These are phyloP conservation scores for Macrotyloma uniflorum DNA, from an alignment of 306 rosid species.

Conservation along the genomic window DNA sequence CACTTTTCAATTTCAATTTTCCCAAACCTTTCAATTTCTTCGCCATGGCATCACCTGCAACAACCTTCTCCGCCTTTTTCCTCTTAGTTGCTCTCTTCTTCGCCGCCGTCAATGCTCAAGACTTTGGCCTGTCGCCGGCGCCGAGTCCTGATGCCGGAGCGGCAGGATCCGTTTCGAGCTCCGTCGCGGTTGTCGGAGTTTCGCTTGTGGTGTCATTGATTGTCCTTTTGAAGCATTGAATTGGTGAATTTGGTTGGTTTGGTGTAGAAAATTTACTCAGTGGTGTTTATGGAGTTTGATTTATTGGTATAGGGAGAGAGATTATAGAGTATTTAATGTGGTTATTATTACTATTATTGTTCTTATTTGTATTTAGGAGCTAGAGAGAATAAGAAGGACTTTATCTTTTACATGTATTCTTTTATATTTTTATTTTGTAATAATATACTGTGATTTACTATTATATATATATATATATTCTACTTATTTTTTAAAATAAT, in stretches of 20 bases:
- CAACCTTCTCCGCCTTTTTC: not conserved
- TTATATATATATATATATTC: too few relatives aligned
- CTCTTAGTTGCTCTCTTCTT: slow-evolving; percentile 32
- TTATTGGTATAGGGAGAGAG: not conserved
- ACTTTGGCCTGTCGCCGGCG: slow-evolving; percentile 33
- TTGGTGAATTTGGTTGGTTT: not conserved
- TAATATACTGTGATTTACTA: too few relatives aligned
- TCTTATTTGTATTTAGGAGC: slow-evolving; percentile 30
- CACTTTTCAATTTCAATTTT: not conserved
- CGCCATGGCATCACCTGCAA: slow-evolving; percentile 43
- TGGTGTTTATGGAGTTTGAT: not conserved
- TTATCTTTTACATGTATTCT: too few relatives aligned
- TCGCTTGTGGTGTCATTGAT: slow-evolving; percentile 41
- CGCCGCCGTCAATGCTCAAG: slow-evolving; percentile 44
- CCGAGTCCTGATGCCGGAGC: slow-evolving; percentile 42
- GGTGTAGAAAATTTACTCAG: not conserved
- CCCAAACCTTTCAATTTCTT: not conserved
- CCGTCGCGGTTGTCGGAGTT: slow-evolving; percentile 43
- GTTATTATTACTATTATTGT: not conserved
- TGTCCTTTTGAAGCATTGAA: slow-evolving; percentile 38
- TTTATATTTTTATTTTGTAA: too few relatives aligned
- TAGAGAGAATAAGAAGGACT: slow-evolving; percentile 25
- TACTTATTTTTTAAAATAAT: too few relatives aligned
- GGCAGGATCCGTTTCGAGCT: slow-evolving; percentile 31
- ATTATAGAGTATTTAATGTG: not conserved